These are phyloP conservation scores for Funneliformis geosporum DNA, from an alignment of 192 early-diverging fungal genomes.

Conservation along the genomic window DNA sequence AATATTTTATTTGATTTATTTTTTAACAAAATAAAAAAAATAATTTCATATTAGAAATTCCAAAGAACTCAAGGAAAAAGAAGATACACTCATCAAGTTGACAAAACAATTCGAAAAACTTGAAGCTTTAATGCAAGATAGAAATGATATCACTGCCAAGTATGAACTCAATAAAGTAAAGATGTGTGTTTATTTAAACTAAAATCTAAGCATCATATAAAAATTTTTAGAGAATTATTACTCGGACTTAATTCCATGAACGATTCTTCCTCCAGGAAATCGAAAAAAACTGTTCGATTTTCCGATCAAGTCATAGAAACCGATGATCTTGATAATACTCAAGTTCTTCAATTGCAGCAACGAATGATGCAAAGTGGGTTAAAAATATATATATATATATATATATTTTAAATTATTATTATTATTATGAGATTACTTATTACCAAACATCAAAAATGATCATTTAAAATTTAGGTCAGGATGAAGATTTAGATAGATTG, in stretches of 20 bases:
- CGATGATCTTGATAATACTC: conserved; percentile 47
- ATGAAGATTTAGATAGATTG: conserved; percentile 71
- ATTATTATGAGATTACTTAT: conserved; percentile 1
- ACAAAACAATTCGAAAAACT: conserved; percentile 64
- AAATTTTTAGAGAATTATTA: conserved; percentile 35
- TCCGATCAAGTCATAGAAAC: conserved; percentile 47
- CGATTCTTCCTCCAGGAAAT: conserved; percentile 38
- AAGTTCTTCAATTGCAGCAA: conserved; percentile 63
- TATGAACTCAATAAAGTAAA: conserved; percentile 33
- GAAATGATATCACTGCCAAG: conserved; percentile 47
- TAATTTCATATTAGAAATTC: conserved; percentile 35
- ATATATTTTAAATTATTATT: neutral
- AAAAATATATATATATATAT: conserved; percentile 8
- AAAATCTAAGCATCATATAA: neutral
- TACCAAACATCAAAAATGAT: neutral
- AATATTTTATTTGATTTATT: neutral
- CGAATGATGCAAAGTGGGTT: conserved; percentile 63
- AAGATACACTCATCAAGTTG: conserved; percentile 64
- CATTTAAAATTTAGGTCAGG: conserved; percentile 60
- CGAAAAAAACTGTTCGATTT: conserved; percentile 41
- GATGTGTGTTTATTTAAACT: neutral
- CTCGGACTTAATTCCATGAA: conserved; percentile 32
- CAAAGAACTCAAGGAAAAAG: conserved; percentile 57
- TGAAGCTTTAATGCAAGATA: conserved; percentile 50
- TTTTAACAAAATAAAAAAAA: neutral